Percentiles rank a stretch among this genome's conserved stretches.
These are phyloP conservation scores for Blastomyces silverae DNA, from an alignment of 2,329 filamentous ascomycete genomes.

Conservation along the genomic window DNA sequence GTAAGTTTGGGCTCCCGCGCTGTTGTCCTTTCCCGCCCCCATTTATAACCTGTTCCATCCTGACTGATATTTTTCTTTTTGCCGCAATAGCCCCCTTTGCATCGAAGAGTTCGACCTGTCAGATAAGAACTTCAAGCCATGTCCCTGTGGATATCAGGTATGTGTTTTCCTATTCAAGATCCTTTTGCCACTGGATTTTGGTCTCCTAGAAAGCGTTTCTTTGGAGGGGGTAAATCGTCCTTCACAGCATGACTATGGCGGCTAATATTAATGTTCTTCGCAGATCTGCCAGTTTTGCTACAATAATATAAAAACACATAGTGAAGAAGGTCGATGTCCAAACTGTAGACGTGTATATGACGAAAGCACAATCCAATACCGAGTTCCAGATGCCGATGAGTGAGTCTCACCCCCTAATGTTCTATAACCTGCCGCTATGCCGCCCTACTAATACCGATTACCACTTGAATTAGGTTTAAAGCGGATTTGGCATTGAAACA, in stretches of 20 bases:
- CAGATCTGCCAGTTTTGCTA: conserved; percentile 99
- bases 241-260: background rate
- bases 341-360: conserved; percentile 93
- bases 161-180: conserved; percentile 24
- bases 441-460: conserved; percentile 12
- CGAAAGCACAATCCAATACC: conserved; percentile 95
- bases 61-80: conserved; percentile 16
- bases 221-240: background rate
- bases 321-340: conserved; percentile 88
- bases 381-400: conserved; percentile 92
- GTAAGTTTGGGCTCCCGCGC: conserved; percentile 27
- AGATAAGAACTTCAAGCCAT: conserved; percentile 93
- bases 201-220: conserved; percentile 4
- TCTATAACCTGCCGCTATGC: no score
- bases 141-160: conserved; percentile 97
- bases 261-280: conserved; percentile 14
- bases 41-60: background rate
- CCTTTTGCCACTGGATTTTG: conserved; percentile 9
- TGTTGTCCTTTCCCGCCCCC: background rate
- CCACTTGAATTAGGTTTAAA: conserved; percentile 38
- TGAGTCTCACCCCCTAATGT: conserved; percentile 46
- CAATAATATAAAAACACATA: conserved; percentile 97
- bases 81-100: conserved; percentile 69
- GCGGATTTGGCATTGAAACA: conserved; percentile 58
- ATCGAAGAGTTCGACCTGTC: conserved; percentile 98